Percentiles rank a stretch among this genome's conserved stretches.
phyloP scores from a whole-genome alignment of 2,329 filamentous ascomycete species.

The Hypoxylon sp. region DNA sequence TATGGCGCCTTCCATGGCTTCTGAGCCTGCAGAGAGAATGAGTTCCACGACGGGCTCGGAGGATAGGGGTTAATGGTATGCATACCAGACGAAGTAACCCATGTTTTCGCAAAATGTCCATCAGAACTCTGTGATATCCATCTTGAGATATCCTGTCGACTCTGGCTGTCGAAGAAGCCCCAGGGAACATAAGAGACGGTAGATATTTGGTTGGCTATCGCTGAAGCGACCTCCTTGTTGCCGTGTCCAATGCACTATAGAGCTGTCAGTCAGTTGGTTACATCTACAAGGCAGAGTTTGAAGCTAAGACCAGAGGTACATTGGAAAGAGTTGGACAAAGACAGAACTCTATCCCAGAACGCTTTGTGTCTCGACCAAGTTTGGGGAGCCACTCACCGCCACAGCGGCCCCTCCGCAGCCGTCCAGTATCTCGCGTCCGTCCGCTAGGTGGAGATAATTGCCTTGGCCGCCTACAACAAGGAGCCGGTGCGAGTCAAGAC shows the following conservation, averaged over 20 bases:
- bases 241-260: constrained; percentile 70
- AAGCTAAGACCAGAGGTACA: too few relatives aligned
- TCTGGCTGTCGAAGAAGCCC: constrained; percentile 62
- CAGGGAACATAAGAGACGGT: constrained; percentile 45
- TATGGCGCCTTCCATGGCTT: constrained; percentile 73
- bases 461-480: constrained; percentile 28
- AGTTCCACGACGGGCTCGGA: too few relatives aligned
- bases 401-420: constrained; percentile 78
- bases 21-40: too few relatives aligned
- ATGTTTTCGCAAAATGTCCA: constrained; percentile 50
- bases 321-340: too few relatives aligned
- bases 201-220: constrained; percentile 62
- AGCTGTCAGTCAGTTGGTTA: constrained; percentile 14
- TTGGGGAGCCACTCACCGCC: constrained; percentile 49
- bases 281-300: too few relatives aligned
- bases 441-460: constrained; percentile 24
- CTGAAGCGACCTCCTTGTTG: constrained; percentile 65
- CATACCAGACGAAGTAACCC: constrained; percentile 49
- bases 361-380: too few relatives aligned
- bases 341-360: too few relatives aligned
- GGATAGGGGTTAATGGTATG: too few relatives aligned
- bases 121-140: constrained; percentile 51
- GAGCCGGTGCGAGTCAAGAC: background rate
- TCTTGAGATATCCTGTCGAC: constrained; percentile 58
- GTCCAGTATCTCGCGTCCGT: constrained; percentile 65